phyloP scores from a whole-genome alignment of 352 stramenopile species.

The Phytopythium boreale region DNA sequence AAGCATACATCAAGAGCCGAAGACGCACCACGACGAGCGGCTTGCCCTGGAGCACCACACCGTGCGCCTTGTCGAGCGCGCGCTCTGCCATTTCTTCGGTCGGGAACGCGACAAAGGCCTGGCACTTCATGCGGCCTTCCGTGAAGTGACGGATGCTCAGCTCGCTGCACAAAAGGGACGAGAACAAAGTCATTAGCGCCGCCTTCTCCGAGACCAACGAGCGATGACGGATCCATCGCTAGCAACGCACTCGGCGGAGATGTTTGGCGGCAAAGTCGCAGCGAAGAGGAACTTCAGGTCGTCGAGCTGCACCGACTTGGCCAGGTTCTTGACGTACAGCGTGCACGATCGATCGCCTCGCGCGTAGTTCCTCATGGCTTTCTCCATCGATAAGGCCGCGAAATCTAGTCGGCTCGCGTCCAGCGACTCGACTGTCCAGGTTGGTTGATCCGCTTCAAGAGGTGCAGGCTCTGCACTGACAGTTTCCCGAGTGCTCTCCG shows the following conservation, averaged over 20 bases:
- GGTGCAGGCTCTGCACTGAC: neutral
- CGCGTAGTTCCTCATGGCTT: conserved; percentile 71
- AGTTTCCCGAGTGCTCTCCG: neutral
- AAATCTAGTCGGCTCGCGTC: conserved; percentile 20
- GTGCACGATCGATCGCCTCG: conserved; percentile 44
- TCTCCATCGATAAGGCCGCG: conserved; percentile 29
- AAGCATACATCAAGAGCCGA: neutral
- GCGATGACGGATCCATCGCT: neutral
- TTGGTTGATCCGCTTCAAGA: neutral
- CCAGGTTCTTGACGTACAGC: conserved; percentile 85
- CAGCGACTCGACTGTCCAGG: conserved; percentile 24
- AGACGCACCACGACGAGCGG: conserved; percentile 76
- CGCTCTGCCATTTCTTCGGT: conserved; percentile 37
- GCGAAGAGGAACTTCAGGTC: conserved; percentile 56
- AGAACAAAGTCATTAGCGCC: neutral
- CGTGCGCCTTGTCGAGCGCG: conserved; percentile 62
- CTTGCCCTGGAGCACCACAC: conserved; percentile 72
- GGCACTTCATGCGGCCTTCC: conserved; percentile 79
- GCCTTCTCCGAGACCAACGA: neutral
- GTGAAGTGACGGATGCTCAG: conserved; percentile 71
- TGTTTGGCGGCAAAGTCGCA: conserved; percentile 26
- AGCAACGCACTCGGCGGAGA: conserved; percentile 23
- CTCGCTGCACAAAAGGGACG: conserved; percentile 18
- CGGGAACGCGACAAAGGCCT: conserved; percentile 80
- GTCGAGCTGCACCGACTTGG: conserved; percentile 37